Evolutionary conservation across 345 rosid species (phyloP), one percentile per base, ranked within the genome.

Genomic region (Hibiscus mutabilis): DNA sequence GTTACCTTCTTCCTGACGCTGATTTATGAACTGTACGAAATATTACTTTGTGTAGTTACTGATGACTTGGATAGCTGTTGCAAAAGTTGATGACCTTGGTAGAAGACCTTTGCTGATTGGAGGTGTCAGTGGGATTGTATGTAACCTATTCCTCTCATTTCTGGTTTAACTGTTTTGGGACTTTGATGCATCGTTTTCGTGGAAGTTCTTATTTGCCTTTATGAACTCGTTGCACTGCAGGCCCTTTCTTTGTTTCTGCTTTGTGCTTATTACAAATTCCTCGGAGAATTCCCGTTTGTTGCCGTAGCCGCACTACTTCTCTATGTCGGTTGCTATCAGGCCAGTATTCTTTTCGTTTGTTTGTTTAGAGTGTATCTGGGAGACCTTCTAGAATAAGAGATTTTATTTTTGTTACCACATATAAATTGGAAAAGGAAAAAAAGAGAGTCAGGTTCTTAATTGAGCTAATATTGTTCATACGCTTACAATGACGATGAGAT

Each of bases 311-410:
- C 96, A 44, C 77, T 95, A 78, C 97, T 95, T 73, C 86, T 95
- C 65, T 92, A 92, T 56, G 98, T 95, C 61, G 96, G 99, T 65
- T 92, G 96, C 78, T 95, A 92, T 78, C 99, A 92, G 96, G 98
- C 81, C 69, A 79, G 82, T 78, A 53, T 59, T 61, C 19, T 75
- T 69, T 73, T 68, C 42, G 46, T 21, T 64, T 22, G 47, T 42
- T 19, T 65, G 19, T 57, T 51, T 63, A 55, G 67, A 63, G 51
- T 66, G 53, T 19, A 1, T n/a, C 16, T n/a, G 18, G n/a, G 11
- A 27, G 27, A 51, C 71, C 58, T 29, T 68, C 58, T 49, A 29
- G 71, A 25, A 68, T 12, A 24, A 51, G 40, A 51, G 19, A 37
- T 49, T 18, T 31, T 25, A 8, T 2, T 12, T 66, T 67, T 47